Evolutionary conservation across 805 yeast species (phyloP), one percentile per base, ranked within the genome.

Genomic region (Teunomyces gatunensis): DNA sequence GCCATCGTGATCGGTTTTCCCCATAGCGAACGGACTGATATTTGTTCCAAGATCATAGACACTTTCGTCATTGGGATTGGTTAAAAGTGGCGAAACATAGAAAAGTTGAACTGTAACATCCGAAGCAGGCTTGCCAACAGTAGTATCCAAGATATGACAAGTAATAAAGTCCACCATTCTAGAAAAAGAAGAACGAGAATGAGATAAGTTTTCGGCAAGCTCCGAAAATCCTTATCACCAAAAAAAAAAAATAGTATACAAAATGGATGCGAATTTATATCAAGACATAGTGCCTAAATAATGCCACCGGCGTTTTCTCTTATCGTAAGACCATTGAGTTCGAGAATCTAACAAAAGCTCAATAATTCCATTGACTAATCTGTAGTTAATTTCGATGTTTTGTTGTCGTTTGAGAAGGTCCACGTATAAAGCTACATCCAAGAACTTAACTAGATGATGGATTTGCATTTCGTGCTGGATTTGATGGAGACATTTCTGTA

Each of bases 101-200:
- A 71, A 80, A 32, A 86, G 68, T 25, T 83, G 83, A 60, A 94
- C 88, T 2, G 74, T 68, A n/a, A 91, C 91, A n/a, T 74, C 76
- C 0, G 68, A 61, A 1, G 96, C 97, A 0, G 98, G 98, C 50
- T 73, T 77, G 0, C 98, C 98, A 6, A 74, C 67, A 7, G 87
- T 83, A 5, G 97, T 90, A 59, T 91, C 96, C 18, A 91, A 73
- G 7, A 91, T 80, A 64, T 91, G 98, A 69, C 97, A 91, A 2
- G 97, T 90, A 34, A 90, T 80, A 39, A 92, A 92, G 28, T 65
- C 68, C 29, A 63, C 68, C 15, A 68, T 20, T 20, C 30, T 18
- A 35, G 30, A 15, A 13, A 21, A 35, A n/a, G 29, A 10, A 13
- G 32, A 1, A 11, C 9, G 28, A 15, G 4, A 12, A n/a, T 13